Evolutionary conservation across 2,329 filamentous ascomycete species (phyloP).

Genomic region (Sarocladium brachiariae): DNA sequence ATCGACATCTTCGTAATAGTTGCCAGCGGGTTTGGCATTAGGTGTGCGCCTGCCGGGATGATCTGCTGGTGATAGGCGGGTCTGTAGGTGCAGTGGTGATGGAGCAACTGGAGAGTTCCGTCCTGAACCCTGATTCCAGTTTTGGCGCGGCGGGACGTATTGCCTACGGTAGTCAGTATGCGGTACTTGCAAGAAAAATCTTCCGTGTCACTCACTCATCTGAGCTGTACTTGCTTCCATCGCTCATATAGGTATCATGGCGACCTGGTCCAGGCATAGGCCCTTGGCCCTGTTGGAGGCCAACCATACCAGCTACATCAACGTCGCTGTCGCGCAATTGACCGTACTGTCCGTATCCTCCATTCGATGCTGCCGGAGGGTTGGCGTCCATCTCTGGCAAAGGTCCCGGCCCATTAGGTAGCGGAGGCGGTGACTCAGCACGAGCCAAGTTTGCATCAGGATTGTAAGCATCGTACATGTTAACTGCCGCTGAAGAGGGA

Average conservation of each 20-base stretch:
- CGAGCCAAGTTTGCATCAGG: slow-evolving; percentile 43
- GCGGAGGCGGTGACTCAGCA: slow-evolving; percentile 58
- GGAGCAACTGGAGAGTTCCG: slow-evolving; percentile 37
- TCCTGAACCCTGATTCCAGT: slow-evolving; percentile 43
- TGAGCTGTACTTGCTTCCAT: slow-evolving; percentile 65
- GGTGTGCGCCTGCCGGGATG: slow-evolving; percentile 28
- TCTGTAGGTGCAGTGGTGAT: slow-evolving; percentile 24
- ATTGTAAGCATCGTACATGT: slow-evolving; percentile 35
- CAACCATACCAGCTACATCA: slow-evolving; percentile 68
- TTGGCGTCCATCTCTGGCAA: slow-evolving; percentile 64
- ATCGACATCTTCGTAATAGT: slow-evolving; percentile 91
- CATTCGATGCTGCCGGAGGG: slow-evolving; percentile 12
- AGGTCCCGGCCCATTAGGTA: slow-evolving; percentile 26
- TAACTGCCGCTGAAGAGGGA: slow-evolving; percentile 24
- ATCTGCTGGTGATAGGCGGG: slow-evolving; percentile 21
- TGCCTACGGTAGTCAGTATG: slow-evolving; percentile 24
- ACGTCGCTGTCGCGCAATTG: slow-evolving; percentile 57
- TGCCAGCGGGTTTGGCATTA: slow-evolving; percentile 22
- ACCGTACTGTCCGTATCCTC: slow-evolving; percentile 38
- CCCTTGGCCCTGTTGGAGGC: slow-evolving; percentile 52
- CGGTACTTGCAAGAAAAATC: neutral
- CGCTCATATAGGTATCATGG: slow-evolving; percentile 51
- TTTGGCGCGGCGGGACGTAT: slow-evolving; percentile 50
- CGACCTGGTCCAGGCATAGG: slow-evolving; percentile 23
- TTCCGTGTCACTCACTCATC: slow-evolving; percentile 50